Evolutionary conservation across 352 stramenopile genomes (phyloP), one percentile per base, ranked within the genome.

Genomic region (Phytophthora fragariaefolia): DNA sequence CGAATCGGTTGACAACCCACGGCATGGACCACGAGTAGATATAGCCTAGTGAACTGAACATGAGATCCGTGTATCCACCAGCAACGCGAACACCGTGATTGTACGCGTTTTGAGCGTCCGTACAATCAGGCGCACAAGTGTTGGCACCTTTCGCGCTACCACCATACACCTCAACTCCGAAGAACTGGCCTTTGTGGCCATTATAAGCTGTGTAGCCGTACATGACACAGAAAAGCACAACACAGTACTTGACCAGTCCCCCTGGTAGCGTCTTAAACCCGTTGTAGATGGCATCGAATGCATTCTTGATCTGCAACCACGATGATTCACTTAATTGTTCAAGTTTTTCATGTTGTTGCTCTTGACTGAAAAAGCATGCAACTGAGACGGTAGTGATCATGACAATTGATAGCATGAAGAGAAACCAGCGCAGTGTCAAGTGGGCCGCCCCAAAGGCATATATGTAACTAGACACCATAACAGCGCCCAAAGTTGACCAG

Each of bases 121-220:
- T 73, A 22, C 80, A 89, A 23, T 66, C 24, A 8, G 65, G 65
- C 10, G 24, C 48, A 28, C 65, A 73, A 0, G 22, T 73, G 17
- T 73, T 73, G 32, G 65, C 65, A 17, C 58, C 65, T 8, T 20
- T 60, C 12, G 58, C 17, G 23, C 20, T 63, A n/a, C 65, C 65
- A 28, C 52, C 58, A 15, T 59, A 69, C 2, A 73, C 58, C 23
- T 38, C 58, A 22, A 73, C 60, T 10, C 65, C 65, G 13, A 73
- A 73, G 51, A 64, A 73, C 32, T 73, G 65, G 2, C 65, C 65
- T 43, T 73, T 88, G 58, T 81, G 77, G 47, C 77, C 74, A 36
- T 83, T 84, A 66, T 88, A 88, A 0, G 79, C 71, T 4, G 74
- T 76, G 54, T 62, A 83, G 9, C 79, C 79, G 52, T 83, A 88